A percentile compares a stretch with the other conserved stretches of the same genome.
Conservation (phyloP, 2,329 filamentous ascomycete genomes). For the Allantophomopsis lycopodina region DNA sequence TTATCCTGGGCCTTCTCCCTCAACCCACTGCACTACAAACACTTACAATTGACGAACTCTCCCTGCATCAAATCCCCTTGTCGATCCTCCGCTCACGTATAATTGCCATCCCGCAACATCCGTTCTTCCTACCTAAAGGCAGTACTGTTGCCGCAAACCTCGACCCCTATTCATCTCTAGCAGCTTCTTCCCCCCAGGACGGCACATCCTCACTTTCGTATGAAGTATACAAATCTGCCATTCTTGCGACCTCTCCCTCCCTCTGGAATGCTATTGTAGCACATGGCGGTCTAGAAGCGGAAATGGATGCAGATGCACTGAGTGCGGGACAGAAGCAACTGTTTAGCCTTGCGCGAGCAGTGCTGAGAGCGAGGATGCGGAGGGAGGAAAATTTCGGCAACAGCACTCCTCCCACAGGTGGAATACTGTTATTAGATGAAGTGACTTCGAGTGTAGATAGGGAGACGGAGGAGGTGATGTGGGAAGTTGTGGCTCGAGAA, state of each 20-base stretch:
- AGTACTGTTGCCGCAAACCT: slow-evolving; percentile 31
- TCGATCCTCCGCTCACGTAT: slow-evolving; percentile 26
- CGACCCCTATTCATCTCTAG: too few relatives aligned
- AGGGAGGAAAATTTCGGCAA: too few relatives aligned
- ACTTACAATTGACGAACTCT: slow-evolving; percentile 28
- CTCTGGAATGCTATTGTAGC: not conserved
- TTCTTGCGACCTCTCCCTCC: too few relatives aligned
- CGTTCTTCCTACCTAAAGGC: slow-evolving; percentile 29
- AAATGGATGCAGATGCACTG: not conserved
- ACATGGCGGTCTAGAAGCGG: not conserved
- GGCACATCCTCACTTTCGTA: too few relatives aligned
- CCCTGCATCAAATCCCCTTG: slow-evolving; percentile 25
- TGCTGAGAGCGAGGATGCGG: too few relatives aligned
- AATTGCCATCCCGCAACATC: slow-evolving; percentile 27
- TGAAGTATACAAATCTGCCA: too few relatives aligned
- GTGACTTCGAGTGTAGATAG: too few relatives aligned
- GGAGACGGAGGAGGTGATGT: too few relatives aligned
- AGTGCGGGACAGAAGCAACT: not conserved
- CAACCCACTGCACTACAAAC: slow-evolving; percentile 25
- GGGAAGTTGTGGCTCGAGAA: too few relatives aligned
- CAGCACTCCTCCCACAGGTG: too few relatives aligned
- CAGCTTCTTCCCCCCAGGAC: too few relatives aligned
- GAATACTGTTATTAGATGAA: too few relatives aligned
- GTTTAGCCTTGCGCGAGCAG: not conserved
- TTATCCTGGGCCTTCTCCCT: slow-evolving; percentile 35